phyloP scores from a whole-genome alignment of 1,139 yeast genomes.

The Kluyveromyces sp. region DNA sequence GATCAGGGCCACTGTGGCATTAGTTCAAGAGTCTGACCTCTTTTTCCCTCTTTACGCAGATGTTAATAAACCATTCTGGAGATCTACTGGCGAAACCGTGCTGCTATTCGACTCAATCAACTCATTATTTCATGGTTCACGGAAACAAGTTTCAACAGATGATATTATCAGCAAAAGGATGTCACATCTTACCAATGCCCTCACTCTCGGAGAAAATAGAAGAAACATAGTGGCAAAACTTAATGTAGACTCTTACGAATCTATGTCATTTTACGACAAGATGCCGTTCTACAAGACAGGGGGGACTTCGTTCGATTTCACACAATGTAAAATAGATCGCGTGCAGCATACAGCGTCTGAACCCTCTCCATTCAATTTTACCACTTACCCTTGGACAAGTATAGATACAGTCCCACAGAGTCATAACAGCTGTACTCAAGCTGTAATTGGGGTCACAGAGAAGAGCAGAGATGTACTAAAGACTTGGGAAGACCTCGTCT shows the following conservation, averaged over 20 bases:
- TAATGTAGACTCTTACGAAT: conserved; percentile 11
- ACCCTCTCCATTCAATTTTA: conserved; percentile 2
- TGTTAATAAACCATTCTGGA: conserved; percentile 23
- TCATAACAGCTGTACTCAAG: conserved; percentile 15
- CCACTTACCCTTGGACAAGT: conserved; percentile 22
- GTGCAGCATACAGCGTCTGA: conserved; percentile 8
- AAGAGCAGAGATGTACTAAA: conserved; percentile 41
- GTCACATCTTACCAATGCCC: conserved; percentile 15
- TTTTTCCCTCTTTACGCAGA: conserved; percentile 26
- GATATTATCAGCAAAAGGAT: background rate
- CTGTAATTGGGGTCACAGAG: conserved; percentile 41
- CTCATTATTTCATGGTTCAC: conserved; percentile 13
- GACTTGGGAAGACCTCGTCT: conserved; percentile 42
- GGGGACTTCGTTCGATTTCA: conserved; percentile 28
- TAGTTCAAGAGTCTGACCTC: conserved; percentile 25
- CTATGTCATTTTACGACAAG: conserved; percentile 20
- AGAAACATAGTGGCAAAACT: conserved; percentile 23
- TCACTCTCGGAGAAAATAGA: conserved; percentile 18
- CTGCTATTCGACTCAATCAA: conserved; percentile 22
- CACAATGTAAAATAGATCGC: conserved; percentile 33
- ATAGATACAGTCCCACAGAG: conserved; percentile 35
- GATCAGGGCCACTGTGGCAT: conserved; percentile 21
- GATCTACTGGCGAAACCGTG: conserved; percentile 21
- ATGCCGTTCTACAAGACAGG: conserved; percentile 13
- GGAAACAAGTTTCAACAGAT: background rate